phyloP scores from a whole-genome alignment of 228 moss, liverwort and hornwort species.

The Sphagnum magellanicum region DNA sequence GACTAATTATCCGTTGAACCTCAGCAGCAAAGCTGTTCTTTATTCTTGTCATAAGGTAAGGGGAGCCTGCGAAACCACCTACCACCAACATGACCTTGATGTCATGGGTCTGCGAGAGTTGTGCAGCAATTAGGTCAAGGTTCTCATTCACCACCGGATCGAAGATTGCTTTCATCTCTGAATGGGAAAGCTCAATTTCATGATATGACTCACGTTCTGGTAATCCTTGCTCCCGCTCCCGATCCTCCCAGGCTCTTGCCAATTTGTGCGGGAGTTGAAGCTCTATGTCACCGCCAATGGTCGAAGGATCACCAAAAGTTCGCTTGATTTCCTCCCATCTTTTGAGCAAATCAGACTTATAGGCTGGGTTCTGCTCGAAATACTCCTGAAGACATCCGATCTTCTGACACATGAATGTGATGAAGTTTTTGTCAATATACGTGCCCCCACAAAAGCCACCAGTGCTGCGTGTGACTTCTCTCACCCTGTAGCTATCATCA shows the following conservation, averaged over 20 bases:
- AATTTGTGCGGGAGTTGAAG: constrained; percentile 22
- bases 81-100: constrained; percentile 35
- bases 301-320: background rate
- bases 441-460: constrained; percentile 4
- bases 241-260: constrained; percentile 18
- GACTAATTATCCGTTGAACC: constrained; percentile 15
- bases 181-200: constrained; percentile 13
- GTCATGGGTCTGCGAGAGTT: constrained; percentile 8
- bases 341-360: too few species aligned
- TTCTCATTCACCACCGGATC: constrained; percentile 22
- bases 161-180: constrained; percentile 28
- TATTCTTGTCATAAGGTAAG: constrained; percentile 18
- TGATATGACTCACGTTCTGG: constrained; percentile 4
- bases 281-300: constrained; percentile 5
- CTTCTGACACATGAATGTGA: background rate
- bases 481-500: background rate
- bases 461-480: constrained; percentile 1
- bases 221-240: constrained; percentile 2
- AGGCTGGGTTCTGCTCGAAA: background rate
- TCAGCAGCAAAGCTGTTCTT: background rate
- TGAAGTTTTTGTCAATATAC: constrained; percentile 1
- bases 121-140: constrained; percentile 10
- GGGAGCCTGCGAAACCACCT: constrained; percentile 36
- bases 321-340: constrained; percentile 1
- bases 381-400: background rate